Conservation (phyloP, 441 rosid genomes). For the Adansonia grandidieri region DNA sequence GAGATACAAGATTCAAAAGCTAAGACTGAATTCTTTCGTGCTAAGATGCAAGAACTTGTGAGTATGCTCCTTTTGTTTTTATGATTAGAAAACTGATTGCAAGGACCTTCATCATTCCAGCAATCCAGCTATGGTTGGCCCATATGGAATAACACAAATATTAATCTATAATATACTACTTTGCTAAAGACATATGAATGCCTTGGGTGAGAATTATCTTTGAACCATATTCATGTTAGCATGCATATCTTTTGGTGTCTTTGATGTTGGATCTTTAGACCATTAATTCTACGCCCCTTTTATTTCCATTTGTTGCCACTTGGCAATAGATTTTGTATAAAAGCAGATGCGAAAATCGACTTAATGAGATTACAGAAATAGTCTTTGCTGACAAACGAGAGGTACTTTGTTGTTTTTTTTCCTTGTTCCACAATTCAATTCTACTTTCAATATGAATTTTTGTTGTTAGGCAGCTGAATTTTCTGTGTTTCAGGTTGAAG, state of each 20-base stretch:
- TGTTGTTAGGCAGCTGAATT: slow-evolving; percentile 29
- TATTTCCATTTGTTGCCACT: slow-evolving; percentile 27
- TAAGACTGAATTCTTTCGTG: slow-evolving; percentile 80
- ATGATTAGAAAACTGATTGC: neutral
- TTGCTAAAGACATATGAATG: slow-evolving; percentile 13
- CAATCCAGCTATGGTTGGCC: neutral
- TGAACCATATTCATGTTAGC: slow-evolving; percentile 13
- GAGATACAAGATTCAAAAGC: slow-evolving; percentile 78
- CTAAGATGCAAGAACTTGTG: slow-evolving; percentile 98
- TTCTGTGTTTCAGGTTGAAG: slow-evolving; percentile 63
- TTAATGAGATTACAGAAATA: slow-evolving; percentile 87
- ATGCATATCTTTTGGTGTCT: neutral
- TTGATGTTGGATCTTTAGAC: slow-evolving; percentile 18
- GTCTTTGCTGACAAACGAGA: slow-evolving; percentile 78
- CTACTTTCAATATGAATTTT: slow-evolving; percentile 20
- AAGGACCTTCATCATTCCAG: slow-evolving; percentile 3
- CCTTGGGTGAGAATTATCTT: neutral
- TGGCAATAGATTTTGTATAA: slow-evolving; percentile 78
- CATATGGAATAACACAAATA: neutral
- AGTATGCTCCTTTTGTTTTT: slow-evolving; percentile 40
- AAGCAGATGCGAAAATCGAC: slow-evolving; percentile 94
- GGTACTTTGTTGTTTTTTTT: slow-evolving; percentile 46
- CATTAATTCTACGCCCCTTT: slow-evolving; percentile 22
- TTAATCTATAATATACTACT: slow-evolving; percentile 7
- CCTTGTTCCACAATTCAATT: slow-evolving; percentile 19